Conservation (phyloP, 768 basidiomycete genomes). For the Pleurotus pulmonarius region DNA sequence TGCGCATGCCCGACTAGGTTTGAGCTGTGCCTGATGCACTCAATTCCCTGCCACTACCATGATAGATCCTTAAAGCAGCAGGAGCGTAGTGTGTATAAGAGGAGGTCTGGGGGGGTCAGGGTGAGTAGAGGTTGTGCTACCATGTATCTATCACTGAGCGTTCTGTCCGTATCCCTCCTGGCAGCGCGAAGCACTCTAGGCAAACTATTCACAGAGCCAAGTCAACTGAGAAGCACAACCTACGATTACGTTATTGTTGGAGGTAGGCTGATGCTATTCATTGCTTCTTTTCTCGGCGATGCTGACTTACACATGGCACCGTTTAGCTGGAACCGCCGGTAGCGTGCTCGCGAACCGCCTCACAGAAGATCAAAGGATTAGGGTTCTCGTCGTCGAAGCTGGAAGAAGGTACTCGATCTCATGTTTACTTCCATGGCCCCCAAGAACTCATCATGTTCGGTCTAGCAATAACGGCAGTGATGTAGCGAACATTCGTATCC, state of each 20-base stretch:
- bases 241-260: slow-evolving; percentile 10
- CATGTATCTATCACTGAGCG: background rate
- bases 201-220: background rate
- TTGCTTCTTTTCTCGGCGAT: background rate
- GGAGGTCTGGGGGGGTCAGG: no score
- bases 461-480: background rate
- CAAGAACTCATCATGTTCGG: background rate
- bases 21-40: no score
- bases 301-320: background rate
- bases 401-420: background rate
- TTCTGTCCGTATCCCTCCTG: background rate
- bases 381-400: slow-evolving; percentile 6
- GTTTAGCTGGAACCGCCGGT: slow-evolving; percentile 5
- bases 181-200: background rate
- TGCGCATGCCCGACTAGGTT: no score
- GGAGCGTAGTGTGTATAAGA: background rate
- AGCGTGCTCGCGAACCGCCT: slow-evolving; percentile 6
- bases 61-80: no score
- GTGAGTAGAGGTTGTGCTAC: no score
- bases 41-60: no score
- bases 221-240: background rate
- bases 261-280: background rate
- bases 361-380: background rate
- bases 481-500: background rate
- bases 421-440: background rate